phyloP scores from a whole-genome alignment of 73 alveolate species.

The Durusdinium trenchii region DNA sequence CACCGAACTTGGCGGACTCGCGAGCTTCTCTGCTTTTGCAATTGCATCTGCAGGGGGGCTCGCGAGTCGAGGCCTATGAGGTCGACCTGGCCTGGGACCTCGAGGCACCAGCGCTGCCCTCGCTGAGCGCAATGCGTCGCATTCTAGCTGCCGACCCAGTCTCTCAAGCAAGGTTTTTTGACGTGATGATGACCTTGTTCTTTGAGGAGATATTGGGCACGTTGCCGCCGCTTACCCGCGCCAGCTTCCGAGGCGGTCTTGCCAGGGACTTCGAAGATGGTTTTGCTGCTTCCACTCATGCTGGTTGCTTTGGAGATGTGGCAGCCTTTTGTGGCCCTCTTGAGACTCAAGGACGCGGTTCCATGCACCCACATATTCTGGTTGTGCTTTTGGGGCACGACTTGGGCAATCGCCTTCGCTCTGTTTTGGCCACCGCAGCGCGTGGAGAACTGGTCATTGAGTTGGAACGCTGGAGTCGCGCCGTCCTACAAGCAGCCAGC shows the following conservation, averaged over 20 bases:
- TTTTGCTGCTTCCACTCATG: neutral
- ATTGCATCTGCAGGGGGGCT: neutral
- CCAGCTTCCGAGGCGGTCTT: neutral
- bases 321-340: conserved; percentile 26
- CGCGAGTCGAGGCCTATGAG: neutral
- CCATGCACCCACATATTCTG: conserved; percentile 21
- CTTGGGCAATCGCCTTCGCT: neutral
- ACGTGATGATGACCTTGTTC: conserved; percentile 1
- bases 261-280: conserved; percentile 13
- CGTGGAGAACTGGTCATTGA: neutral
- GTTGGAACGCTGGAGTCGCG: neutral
- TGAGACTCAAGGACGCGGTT: conserved; percentile 8
- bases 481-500: neutral
- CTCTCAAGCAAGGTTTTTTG: conserved; percentile 15
- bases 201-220: neutral
- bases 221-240: neutral
- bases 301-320: neutral
- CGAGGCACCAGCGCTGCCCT: neutral
- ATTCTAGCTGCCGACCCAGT: conserved; percentile 19
- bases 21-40: conserved; percentile 7
- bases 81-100: neutral
- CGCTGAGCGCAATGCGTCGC: neutral
- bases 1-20: conserved; percentile 24
- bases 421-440: neutral
- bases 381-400: conserved; percentile 12